Percentiles rank a stretch among this genome's conserved stretches.
Evolutionary conservation across 1,139 yeast species (phyloP).

Genomic region (Blastobotrys persicus): DNA sequence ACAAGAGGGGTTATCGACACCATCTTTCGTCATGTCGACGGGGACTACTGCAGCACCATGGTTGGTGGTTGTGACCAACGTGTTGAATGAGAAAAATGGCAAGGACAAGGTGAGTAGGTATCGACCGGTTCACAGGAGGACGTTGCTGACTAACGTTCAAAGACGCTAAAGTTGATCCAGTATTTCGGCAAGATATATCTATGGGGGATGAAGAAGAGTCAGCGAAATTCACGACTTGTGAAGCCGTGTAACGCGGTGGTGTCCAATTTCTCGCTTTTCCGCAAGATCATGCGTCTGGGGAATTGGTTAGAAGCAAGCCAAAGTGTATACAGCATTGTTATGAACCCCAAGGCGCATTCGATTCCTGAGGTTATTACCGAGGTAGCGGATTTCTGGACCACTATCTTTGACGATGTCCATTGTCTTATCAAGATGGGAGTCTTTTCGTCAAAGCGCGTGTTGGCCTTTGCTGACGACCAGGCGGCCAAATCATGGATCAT

Average conservation of each 20-base stretch:
- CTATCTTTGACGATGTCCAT: constrained; percentile 34
- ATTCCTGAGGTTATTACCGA: constrained; percentile 18
- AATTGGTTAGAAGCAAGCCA: constrained; percentile 33
- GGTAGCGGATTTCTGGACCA: constrained; percentile 30
- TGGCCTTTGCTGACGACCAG: constrained; percentile 27
- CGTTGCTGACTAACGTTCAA: not conserved
- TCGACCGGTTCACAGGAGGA: not conserved
- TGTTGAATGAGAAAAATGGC: constrained; percentile 32
- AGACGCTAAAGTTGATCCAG: constrained; percentile 32
- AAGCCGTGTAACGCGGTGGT: constrained; percentile 27
- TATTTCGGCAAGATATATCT: constrained; percentile 31
- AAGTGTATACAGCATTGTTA: constrained; percentile 13
- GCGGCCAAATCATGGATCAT: constrained; percentile 32
- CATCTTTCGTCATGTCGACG: not conserved
- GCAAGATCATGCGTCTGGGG: constrained; percentile 35
- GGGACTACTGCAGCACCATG: not conserved
- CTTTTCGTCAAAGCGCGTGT: constrained; percentile 20
- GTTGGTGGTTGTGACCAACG: constrained; percentile 23
- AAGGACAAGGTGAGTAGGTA: constrained; percentile 27
- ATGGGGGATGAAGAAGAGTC: constrained; percentile 21
- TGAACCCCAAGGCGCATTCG: constrained; percentile 8
- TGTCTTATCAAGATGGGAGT: constrained; percentile 32
- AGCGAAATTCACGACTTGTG: constrained; percentile 15
- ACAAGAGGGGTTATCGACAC: not conserved
- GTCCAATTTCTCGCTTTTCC: constrained; percentile 32